phyloP scores from a whole-genome alignment of 257 asterid genomes.

The Pogostemon cablin region DNA sequence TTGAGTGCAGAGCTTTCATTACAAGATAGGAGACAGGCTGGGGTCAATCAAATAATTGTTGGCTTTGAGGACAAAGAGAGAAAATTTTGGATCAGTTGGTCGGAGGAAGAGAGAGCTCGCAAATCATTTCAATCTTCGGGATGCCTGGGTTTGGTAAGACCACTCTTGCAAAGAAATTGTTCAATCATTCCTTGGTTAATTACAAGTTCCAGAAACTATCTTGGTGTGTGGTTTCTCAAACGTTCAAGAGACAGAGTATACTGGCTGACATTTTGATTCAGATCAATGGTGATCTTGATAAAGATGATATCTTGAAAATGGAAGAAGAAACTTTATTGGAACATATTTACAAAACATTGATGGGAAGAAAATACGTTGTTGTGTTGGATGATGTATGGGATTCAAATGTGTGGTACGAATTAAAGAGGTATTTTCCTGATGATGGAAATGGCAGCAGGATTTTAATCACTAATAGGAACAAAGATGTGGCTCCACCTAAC shows the following conservation, averaged over 20 bases:
- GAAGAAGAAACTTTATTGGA: conserved; percentile 18
- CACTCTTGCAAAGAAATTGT: conserved; percentile 17
- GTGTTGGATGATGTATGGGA: conserved; percentile 46
- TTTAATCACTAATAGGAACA: conserved; percentile 35
- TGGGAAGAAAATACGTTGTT: conserved; percentile 31
- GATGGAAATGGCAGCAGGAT: not conserved
- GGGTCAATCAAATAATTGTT: not conserved
- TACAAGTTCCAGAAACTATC: not conserved
- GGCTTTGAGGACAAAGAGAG: not conserved
- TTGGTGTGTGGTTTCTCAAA: conserved; percentile 12
- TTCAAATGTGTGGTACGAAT: no score
- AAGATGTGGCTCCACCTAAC: not conserved
- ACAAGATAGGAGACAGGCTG: no score
- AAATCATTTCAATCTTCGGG: not conserved
- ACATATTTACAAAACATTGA: conserved; percentile 26
- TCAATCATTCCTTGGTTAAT: not conserved
- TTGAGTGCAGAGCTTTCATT: not conserved
- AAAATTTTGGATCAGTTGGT: not conserved
- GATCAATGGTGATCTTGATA: not conserved
- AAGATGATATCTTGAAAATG: not conserved
- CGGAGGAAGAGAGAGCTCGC: conserved; percentile 5
- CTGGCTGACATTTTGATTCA: not conserved
- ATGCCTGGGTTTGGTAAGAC: conserved; percentile 24
- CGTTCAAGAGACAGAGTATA: not conserved
- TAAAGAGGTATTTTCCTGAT: no score